Conservation (phyloP, 176 grass and related monocot species). For the Areca catechu region DNA sequence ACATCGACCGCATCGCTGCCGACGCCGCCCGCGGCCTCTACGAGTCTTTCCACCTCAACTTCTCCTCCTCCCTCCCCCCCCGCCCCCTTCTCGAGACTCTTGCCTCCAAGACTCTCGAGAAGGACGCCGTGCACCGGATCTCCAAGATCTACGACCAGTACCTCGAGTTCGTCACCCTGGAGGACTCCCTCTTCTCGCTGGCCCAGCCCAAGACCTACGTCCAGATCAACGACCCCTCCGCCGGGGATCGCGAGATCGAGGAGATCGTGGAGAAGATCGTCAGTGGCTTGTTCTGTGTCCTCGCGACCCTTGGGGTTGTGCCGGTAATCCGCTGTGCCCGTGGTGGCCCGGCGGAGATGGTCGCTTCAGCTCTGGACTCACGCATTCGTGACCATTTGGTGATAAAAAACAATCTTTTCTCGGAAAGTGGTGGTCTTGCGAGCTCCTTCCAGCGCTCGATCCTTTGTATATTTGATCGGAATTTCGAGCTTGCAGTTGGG, state of each 20-base stretch:
- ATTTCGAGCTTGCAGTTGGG: slow-evolving; percentile 66
- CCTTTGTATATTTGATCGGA: slow-evolving; percentile 74
- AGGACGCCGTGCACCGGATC: slow-evolving; percentile 35
- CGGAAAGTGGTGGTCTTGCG: slow-evolving; percentile 36
- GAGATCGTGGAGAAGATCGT: slow-evolving; percentile 52
- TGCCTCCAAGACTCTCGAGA: slow-evolving; percentile 41
- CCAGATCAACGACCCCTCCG: slow-evolving; percentile 72
- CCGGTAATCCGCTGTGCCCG: slow-evolving; percentile 75
- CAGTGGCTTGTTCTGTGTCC: slow-evolving; percentile 66
- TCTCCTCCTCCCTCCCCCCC: slow-evolving; percentile 79
- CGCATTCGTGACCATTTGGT: slow-evolving; percentile 72
- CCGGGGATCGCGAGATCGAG: slow-evolving; percentile 62
- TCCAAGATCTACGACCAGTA: slow-evolving; percentile 77
- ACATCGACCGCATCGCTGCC: slow-evolving; percentile 61
- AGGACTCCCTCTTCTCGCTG: slow-evolving; percentile 82
- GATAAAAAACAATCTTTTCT: slow-evolving; percentile 75
- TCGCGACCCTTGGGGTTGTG: slow-evolving; percentile 58
- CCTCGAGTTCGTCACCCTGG: slow-evolving; percentile 84
- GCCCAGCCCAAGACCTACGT: slow-evolving; percentile 67
- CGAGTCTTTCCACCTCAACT: slow-evolving; percentile 79
- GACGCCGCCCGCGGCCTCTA: slow-evolving; percentile 74
- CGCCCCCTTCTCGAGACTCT: slow-evolving; percentile 67
- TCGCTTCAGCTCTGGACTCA: slow-evolving; percentile 49
- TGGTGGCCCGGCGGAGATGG: slow-evolving; percentile 81
- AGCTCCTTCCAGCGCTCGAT: slow-evolving; percentile 69